These are phyloP conservation scores for Lineolata rhizophorae DNA, from an alignment of 495 filamentous ascomycete genomes.

Conservation along the genomic window DNA sequence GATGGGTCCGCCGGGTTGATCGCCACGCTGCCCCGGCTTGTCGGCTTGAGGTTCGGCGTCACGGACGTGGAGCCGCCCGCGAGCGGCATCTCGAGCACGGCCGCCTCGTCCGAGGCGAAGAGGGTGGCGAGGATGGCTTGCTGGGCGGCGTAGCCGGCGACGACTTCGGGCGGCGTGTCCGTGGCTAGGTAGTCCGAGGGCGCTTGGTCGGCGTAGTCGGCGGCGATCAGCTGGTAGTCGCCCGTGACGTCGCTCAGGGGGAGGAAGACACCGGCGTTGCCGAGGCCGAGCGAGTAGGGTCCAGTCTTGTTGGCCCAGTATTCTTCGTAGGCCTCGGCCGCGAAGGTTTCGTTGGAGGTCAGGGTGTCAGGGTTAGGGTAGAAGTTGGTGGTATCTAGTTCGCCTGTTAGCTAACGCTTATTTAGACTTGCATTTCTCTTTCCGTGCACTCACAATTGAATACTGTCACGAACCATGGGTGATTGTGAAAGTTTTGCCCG, in stretches of 20 bases:
- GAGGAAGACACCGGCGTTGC: conserved; percentile 6
- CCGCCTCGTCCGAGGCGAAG: conserved; percentile 1
- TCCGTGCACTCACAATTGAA: too few species aligned
- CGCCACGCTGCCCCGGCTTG: conserved; percentile 7
- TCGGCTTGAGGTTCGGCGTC: conserved; percentile 1
- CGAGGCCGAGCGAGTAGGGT: conserved; percentile 3
- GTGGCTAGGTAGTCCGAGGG: conserved; percentile 3
- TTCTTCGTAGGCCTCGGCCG: conserved; percentile 1
- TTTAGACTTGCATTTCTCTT: too few species aligned
- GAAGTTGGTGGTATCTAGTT: too few species aligned
- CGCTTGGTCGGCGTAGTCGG: neutral
- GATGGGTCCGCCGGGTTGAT: conserved; percentile 7
- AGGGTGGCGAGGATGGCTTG: conserved; percentile 2
- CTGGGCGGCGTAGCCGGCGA: conserved; percentile 3
- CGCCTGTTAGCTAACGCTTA: too few species aligned
- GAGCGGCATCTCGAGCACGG: conserved; percentile 4
- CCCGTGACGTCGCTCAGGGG: conserved; percentile 2
- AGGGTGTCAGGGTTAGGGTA: conserved; percentile 4
- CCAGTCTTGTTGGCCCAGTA: conserved; percentile 2
- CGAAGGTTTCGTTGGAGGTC: conserved; percentile 4
- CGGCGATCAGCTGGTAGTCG: neutral
- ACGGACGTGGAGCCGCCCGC: neutral
- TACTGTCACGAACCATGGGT: conserved; percentile 8
- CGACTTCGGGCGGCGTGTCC: conserved; percentile 1
- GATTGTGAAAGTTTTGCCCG: conserved; percentile 15